Evolutionary conservation across 208 protist genomes (phyloP), one percentile per base, ranked within the genome.

Genomic region (Trypanosomatidae sp.): DNA sequence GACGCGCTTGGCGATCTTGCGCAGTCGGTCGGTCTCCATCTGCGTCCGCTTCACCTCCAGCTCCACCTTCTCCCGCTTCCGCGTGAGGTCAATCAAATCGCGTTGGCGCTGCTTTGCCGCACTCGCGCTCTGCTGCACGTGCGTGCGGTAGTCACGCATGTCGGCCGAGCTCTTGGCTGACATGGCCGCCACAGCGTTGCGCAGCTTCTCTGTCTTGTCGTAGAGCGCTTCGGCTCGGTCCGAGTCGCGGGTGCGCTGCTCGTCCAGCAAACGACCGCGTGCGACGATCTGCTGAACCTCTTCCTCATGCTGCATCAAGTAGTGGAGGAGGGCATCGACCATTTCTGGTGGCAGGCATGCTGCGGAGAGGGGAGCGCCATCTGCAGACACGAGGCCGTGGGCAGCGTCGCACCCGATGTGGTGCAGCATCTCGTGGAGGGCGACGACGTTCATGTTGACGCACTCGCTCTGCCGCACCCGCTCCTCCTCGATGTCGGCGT

Each of bases 1-100:
- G 0, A 91, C 86, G 5, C 79, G 82, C 56, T 95, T 93, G 0
- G 85, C 56, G 50, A 95, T 92, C 71, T 93, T 92, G 22, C 77
- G 79, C 13, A 95, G 74, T 25, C 88, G 80, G 8, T 91, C 86
- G 8, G 74, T 69, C 60, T 95, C 91, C 84, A 93, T 91, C 28
- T 75, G 74, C 3, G 87, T 83, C 25, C 82, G 81, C 36, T 82
- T 78, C 30, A 87, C 73, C 66, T 93, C 83, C 7, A 89, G 66
- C 75, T 95, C 88, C 10, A 84, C 79, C 52, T 86, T 87, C 50
- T 95, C 91, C 17, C 83, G 82, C 69, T 95, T 88, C 0, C 91
- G 79, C 12, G 74, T 74, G 15, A 92, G 44, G 59, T 92, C 91
- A 1, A 81, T 62, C 6, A 92, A 47, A 25, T 93, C 88, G 2